These are phyloP conservation scores for Candida oleophila DNA, from an alignment of 805 yeast genomes.

Conservation along the genomic window DNA sequence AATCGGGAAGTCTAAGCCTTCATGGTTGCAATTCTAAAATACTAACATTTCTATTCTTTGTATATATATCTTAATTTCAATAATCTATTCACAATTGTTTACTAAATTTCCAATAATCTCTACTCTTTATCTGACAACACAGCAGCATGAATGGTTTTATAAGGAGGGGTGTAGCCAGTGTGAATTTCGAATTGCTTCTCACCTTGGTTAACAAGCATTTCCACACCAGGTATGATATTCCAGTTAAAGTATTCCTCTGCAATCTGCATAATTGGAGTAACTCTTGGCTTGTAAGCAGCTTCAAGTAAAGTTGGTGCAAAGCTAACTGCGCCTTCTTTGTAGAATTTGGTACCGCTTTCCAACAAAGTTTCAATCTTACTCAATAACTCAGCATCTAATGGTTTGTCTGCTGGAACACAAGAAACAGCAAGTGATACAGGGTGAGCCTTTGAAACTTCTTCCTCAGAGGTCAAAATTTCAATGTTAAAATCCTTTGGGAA, in stretches of 20 bases:
- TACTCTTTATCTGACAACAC: constrained; percentile 35
- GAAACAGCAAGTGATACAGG: constrained; percentile 64
- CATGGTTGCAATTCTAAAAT: background rate
- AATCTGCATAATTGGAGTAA: constrained; percentile 81
- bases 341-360: constrained; percentile 31
- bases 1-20: background rate
- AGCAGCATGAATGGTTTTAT: constrained; percentile 57
- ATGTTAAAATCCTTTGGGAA: constrained; percentile 65
- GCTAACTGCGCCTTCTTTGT: constrained; percentile 31
- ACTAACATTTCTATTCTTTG: background rate
- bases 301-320: constrained; percentile 64
- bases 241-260: constrained; percentile 65
- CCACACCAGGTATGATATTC: constrained; percentile 87
- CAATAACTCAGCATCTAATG: constrained; percentile 54
- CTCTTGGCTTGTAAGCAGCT: constrained; percentile 90
- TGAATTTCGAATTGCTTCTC: constrained; percentile 80
- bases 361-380: constrained; percentile 49
- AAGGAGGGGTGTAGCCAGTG: constrained; percentile 68
- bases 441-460: constrained; percentile 43
- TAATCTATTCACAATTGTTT: background rate
- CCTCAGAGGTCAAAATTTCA: constrained; percentile 50
- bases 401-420: constrained; percentile 81
- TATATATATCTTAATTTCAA: background rate
- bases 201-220: constrained; percentile 93
- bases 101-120: background rate